A percentile compares a stretch with the other conserved stretches of the same genome.
Evolutionary conservation across 179 eudicot species (phyloP).

Genomic region (Spergularia azorica): DNA sequence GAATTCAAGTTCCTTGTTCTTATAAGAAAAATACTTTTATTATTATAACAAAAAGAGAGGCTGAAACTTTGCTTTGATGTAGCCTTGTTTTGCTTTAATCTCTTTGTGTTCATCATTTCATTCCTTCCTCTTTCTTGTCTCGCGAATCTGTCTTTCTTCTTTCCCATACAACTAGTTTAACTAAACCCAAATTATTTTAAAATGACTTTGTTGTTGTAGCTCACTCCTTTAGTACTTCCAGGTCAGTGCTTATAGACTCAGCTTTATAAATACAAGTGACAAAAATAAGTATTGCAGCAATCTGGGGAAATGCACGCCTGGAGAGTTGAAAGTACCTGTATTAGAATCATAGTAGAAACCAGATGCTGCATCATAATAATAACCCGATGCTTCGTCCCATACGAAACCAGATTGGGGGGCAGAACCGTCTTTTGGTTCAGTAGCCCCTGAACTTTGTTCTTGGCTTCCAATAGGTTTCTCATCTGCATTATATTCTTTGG

Average conservation of each 20-base stretch:
- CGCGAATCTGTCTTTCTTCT: too few relatives aligned
- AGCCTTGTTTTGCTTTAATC: too few relatives aligned
- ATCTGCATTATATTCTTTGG: conserved; percentile 96
- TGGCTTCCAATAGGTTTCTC: conserved; percentile 59
- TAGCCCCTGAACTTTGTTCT: conserved; percentile 52
- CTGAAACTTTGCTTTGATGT: too few relatives aligned
- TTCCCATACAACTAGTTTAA: too few relatives aligned
- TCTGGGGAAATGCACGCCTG: neutral
- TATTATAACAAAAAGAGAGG: too few relatives aligned
- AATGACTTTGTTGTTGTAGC: neutral
- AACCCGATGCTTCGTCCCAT: conserved; percentile 99
- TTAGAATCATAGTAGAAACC: conserved; percentile 97
- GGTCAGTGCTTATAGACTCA: neutral
- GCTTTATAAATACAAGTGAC: neutral
- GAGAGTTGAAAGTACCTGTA: conserved; percentile 53
- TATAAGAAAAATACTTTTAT: too few relatives aligned
- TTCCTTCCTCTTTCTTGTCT: too few relatives aligned
- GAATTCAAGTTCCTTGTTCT: too few relatives aligned
- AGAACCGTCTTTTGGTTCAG: conserved; percentile 52
- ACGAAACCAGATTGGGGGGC: conserved; percentile 97
- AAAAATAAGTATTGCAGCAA: neutral
- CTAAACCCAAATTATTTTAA: too few relatives aligned
- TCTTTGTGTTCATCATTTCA: too few relatives aligned
- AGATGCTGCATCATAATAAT: conserved; percentile 93
- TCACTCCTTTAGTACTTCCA: neutral